Conservation (phyloP, 2,329 filamentous ascomycete genomes). For the Penicillium glabrum region DNA sequence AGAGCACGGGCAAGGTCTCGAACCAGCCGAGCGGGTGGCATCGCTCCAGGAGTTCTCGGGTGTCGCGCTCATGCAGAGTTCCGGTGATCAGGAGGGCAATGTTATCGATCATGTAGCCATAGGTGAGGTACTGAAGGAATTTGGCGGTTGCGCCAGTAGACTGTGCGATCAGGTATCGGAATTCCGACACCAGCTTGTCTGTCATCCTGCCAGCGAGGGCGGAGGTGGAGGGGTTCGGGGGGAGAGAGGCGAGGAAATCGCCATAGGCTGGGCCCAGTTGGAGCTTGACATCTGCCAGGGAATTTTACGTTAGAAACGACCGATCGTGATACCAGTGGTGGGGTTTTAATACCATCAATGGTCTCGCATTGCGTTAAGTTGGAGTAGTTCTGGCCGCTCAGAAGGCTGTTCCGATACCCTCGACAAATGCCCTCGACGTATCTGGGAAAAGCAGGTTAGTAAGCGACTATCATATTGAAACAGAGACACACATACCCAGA, state of each 20-base stretch:
- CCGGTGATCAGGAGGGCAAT: constrained; percentile 97
- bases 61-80: constrained; percentile 95
- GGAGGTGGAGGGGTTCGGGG: constrained; percentile 95
- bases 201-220: constrained; percentile 92
- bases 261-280: constrained; percentile 96
- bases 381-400: constrained; percentile 86
- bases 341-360: constrained; percentile 69
- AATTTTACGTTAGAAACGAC: background rate
- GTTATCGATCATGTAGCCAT: constrained; percentile 99
- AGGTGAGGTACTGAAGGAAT: constrained; percentile 98
- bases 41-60: constrained; percentile 87
- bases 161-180: constrained; percentile 93
- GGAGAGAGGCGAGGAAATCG: constrained; percentile 90
- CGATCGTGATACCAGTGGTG: background rate
- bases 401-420: constrained; percentile 90
- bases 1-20: constrained; percentile 97
- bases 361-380: constrained; percentile 98
- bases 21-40: constrained; percentile 99
- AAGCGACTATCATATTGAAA: background rate
- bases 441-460: constrained; percentile 49
- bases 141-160: constrained; percentile 85
- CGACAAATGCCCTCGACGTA: constrained; percentile 97
- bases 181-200: constrained; percentile 96
- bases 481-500: constrained; percentile 65
- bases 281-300: constrained; percentile 80